phyloP scores from a whole-genome alignment of 2,329 filamentous ascomycete genomes.

The Thermomyces lanuginosus region DNA sequence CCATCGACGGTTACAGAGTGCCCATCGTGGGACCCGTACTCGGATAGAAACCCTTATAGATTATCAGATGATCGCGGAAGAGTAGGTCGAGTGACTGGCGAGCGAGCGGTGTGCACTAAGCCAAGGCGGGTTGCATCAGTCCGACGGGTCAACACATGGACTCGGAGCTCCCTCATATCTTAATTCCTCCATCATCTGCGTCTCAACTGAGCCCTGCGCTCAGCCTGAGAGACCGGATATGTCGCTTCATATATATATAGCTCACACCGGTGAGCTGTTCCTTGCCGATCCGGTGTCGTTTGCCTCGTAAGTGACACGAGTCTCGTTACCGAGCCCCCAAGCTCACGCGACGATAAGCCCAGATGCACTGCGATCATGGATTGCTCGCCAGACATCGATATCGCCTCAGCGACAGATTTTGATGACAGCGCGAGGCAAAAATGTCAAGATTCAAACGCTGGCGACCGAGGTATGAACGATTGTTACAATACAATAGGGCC shows the following conservation, averaged over 20 bases:
- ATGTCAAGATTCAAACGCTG: conserved; percentile 64
- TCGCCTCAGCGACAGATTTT: conserved; percentile 66
- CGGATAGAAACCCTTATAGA: conserved; percentile 3
- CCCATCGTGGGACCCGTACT: too few relatives aligned
- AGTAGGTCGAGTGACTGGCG: conserved; percentile 1
- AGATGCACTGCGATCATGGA: conserved; percentile 71
- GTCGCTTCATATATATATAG: conserved; percentile 80
- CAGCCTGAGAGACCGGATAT: conserved; percentile 39
- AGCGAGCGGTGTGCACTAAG: too few relatives aligned
- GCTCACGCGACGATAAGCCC: conserved; percentile 37
- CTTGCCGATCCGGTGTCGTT: conserved; percentile 61
- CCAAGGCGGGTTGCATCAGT: conserved; percentile 3
- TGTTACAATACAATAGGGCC: neutral
- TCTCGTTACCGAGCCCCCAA: conserved; percentile 1
- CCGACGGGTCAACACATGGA: too few relatives aligned
- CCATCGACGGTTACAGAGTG: conserved; percentile 17
- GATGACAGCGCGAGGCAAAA: conserved; percentile 69
- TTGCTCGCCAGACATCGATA: conserved; percentile 58
- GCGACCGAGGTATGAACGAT: conserved; percentile 51
- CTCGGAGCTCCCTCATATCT: too few relatives aligned
- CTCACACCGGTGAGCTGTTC: conserved; percentile 80
- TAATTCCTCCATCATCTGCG: too few relatives aligned
- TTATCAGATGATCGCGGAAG: conserved; percentile 7
- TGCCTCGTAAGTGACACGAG: conserved; percentile 43
- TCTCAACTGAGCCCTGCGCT: conserved; percentile 7